Base-by-base conservation (phyloP, 1,284 basidiomycete species). In the Cryptococcus wingfieldii region DNA sequence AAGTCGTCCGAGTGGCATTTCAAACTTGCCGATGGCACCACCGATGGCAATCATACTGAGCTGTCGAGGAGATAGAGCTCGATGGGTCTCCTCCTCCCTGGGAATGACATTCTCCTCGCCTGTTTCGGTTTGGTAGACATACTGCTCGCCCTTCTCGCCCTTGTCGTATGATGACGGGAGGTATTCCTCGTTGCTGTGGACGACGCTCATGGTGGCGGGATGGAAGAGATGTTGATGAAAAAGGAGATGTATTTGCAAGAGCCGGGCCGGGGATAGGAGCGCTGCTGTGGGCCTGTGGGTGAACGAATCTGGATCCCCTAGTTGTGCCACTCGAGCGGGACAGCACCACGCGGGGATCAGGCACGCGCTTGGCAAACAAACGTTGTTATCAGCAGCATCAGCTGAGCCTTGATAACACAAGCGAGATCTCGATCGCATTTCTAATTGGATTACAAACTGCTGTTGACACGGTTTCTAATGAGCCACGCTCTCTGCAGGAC, bases 31-130 rank as follows among this genome's bases (percentile, higher is more conserved):
- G 55, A 81, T 80, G 47, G 77, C 77, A 41, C 79, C 80, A 37
- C 80, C 80, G 38, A 81, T 75, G 6, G 80, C 80, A 53, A 81
- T 79, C 75, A 80, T 76, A 50, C 63, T 66, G 34, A 72, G 64
- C 49, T 76, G 74, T 23, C 74, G 57, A 16, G 70, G 66, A 50
- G 71, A 71, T 51, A 73, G 59, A 13, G 61, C 60, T 51, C 70
- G 38, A 45, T 63, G 56, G 8, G 68, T 70, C 63, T 70, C 67
- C 49, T 68, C 65, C 42, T 68, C 66, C 19, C 53, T 37, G 14
- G 61, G 61, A 44, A 58, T 50, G 39, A 64, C 56, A 18, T 50
- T 53, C 45, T 63, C 62, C 14, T 38, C 38, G 2, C 48, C 56
- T 18, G 56, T 13, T 38, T 53, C 44, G 13, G 43, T 43, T 16